phyloP scores from a whole-genome alignment of 768 basidiomycete species.

The Leccinum longicurvipes region DNA sequence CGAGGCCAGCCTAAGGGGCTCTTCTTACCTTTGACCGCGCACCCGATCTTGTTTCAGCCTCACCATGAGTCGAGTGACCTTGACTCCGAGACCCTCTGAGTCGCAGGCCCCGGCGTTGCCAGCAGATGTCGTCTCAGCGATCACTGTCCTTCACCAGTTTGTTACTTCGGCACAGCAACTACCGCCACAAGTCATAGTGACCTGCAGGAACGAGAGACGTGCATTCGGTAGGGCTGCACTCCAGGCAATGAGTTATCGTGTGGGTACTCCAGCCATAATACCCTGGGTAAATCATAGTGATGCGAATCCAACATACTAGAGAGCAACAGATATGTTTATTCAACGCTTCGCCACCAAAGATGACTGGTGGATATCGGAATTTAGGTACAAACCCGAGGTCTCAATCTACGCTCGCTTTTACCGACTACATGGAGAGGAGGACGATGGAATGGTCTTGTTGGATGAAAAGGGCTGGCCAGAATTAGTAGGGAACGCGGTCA shows the following conservation, averaged over 20 bases:
- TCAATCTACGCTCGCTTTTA: slow-evolving; percentile 34
- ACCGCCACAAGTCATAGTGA: slow-evolving; percentile 32
- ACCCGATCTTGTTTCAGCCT: not conserved
- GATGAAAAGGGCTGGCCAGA: slow-evolving; percentile 34
- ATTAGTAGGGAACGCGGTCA: slow-evolving; percentile 32
- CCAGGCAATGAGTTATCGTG: slow-evolving; percentile 33
- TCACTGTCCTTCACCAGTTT: slow-evolving; percentile 29
- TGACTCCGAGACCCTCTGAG: slow-evolving; percentile 21
- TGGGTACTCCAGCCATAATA: slow-evolving; percentile 10
- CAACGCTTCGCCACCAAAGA: slow-evolving; percentile 35
- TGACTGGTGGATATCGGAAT: slow-evolving; percentile 36
- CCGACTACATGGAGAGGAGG: slow-evolving; percentile 32
- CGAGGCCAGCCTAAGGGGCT: not conserved
- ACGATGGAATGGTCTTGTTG: slow-evolving; percentile 30
- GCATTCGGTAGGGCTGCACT: slow-evolving; percentile 31
- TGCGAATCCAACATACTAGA: slow-evolving; percentile 12
- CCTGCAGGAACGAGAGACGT: slow-evolving; percentile 29
- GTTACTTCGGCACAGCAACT: slow-evolving; percentile 26
- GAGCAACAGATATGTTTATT: slow-evolving; percentile 30
- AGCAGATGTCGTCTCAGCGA: slow-evolving; percentile 28
- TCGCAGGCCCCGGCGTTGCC: slow-evolving; percentile 23
- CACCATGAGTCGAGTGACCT: slow-evolving; percentile 27
- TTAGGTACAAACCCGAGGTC: slow-evolving; percentile 32
- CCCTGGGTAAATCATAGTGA: slow-evolving; percentile 7
- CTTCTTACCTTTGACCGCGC: not conserved